A percentile compares a stretch with the other conserved stretches of the same genome.
phyloP scores from a whole-genome alignment of 2,329 filamentous ascomycete genomes.

The Blastomyces parvus region DNA sequence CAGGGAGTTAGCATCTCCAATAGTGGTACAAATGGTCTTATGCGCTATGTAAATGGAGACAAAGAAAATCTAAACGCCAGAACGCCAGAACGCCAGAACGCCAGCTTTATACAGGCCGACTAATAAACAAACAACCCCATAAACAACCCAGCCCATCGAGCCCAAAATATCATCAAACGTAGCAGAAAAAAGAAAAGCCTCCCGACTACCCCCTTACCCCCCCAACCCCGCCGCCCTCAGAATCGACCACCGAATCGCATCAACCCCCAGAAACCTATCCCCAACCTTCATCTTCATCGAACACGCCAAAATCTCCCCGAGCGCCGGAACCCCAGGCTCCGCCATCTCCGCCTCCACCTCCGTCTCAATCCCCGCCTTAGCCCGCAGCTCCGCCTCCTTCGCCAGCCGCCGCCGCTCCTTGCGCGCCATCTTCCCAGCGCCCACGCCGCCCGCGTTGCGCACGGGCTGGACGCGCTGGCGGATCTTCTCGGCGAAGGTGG shows the following conservation, averaged over 20 bases:
- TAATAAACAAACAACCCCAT: not conserved
- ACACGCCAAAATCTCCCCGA: conserved; percentile 53
- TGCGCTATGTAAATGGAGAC: not conserved
- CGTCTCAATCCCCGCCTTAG: conserved; percentile 36
- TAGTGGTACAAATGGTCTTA: not conserved
- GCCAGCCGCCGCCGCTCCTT: too few species aligned
- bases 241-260: conserved; percentile 55
- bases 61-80: not conserved
- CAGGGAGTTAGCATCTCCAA: not conserved
- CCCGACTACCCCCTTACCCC: too few species aligned
- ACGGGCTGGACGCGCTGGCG: conserved; percentile 38
- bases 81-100: too few species aligned
- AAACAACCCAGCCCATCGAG: not conserved
- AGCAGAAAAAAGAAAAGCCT: too few species aligned
- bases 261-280: conserved; percentile 48
- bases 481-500: conserved; percentile 26
- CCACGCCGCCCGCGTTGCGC: conserved; percentile 14
- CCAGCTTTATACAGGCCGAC: not conserved
- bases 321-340: conserved; percentile 31
- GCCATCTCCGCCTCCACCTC: conserved; percentile 23
- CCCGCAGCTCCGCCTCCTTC: conserved; percentile 25
- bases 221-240: conserved; percentile 52
- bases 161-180: too few species aligned
- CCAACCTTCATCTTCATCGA: conserved; percentile 44
- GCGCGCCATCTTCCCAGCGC: too few species aligned